Evolutionary conservation across 169 alveolate species (phyloP).

Genomic region (Eimeria acervulina): DNA sequence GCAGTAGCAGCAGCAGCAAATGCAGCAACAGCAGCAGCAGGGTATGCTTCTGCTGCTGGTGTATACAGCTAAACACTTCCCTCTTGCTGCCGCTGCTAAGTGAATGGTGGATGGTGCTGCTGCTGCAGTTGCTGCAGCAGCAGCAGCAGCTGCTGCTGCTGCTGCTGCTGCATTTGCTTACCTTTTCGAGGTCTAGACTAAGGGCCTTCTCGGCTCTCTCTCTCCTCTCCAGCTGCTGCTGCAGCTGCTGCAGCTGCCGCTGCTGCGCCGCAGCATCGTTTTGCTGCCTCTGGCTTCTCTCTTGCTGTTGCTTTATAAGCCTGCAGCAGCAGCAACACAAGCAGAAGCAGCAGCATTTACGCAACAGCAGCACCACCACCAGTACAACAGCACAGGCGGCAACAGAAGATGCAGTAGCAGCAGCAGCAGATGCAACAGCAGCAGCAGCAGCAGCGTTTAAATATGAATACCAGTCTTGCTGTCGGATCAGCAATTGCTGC

Average conservation of each 20-base stretch:
- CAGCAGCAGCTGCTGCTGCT: constrained; percentile 22
- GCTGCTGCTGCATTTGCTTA: constrained; percentile 3
- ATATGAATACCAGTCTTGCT: not conserved
- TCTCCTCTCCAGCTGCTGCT: constrained; percentile 39
- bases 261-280: constrained; percentile 36
- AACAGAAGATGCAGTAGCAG: no score
- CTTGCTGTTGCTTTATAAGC: constrained; percentile 16
- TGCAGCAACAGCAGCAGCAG: not conserved
- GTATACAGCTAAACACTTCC: not conserved
- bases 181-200: not conserved
- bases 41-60: no score
- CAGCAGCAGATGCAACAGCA: no score
- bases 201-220: not conserved
- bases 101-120: not conserved
- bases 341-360: no score
- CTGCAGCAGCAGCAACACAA: constrained; percentile 39
- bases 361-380: no score
- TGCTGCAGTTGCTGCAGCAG: constrained; percentile 20
- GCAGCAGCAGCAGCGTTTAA: no score
- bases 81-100: not conserved
- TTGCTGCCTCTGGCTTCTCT: not conserved
- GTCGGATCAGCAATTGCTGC: not conserved
- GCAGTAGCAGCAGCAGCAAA: not conserved
- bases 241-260: constrained; percentile 31
- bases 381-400: constrained; percentile 8